Evolutionary conservation across 2,329 filamentous ascomycete species (phyloP).

Genomic region (Xylariaceae sp.): DNA sequence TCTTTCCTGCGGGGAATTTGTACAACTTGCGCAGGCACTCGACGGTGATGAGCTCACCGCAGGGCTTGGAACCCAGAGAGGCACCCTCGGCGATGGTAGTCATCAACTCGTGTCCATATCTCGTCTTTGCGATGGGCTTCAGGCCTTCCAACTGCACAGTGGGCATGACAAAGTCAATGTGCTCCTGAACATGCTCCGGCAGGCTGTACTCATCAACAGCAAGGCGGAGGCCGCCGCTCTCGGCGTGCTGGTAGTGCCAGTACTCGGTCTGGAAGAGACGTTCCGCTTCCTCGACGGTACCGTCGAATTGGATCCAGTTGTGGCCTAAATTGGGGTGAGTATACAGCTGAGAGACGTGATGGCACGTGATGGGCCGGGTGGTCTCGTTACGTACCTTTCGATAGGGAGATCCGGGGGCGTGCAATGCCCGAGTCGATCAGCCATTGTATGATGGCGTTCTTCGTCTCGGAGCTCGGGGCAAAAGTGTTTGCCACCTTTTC

Average conservation of each 20-base stretch:
- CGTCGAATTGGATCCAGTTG: constrained; percentile 53
- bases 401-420: constrained; percentile 44
- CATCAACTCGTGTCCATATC: constrained; percentile 2
- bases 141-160: constrained; percentile 38
- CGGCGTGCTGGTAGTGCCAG: constrained; percentile 35
- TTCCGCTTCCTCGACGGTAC: constrained; percentile 51
- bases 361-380: too few relatives aligned
- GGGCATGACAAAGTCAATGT: constrained; percentile 42
- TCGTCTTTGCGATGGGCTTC: constrained; percentile 18
- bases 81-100: constrained; percentile 15
- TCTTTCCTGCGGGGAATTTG: constrained; percentile 20
- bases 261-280: constrained; percentile 49
- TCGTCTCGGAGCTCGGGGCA: constrained; percentile 40
- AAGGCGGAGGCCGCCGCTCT: constrained; percentile 35
- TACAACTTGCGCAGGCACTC: constrained; percentile 23
- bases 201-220: constrained; percentile 42
- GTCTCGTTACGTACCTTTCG: constrained; percentile 35
- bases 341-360: too few relatives aligned
- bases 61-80: constrained; percentile 17
- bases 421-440: constrained; percentile 50
- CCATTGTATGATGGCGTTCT: constrained; percentile 51
- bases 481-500: constrained; percentile 43
- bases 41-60: constrained; percentile 20
- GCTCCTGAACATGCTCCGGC: constrained; percentile 35
- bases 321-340: constrained; percentile 27